A percentile compares a stretch with the other conserved stretches of the same genome.
Conservation (phyloP, 495 filamentous ascomycete genomes). For the Delitschia confertaspora region DNA sequence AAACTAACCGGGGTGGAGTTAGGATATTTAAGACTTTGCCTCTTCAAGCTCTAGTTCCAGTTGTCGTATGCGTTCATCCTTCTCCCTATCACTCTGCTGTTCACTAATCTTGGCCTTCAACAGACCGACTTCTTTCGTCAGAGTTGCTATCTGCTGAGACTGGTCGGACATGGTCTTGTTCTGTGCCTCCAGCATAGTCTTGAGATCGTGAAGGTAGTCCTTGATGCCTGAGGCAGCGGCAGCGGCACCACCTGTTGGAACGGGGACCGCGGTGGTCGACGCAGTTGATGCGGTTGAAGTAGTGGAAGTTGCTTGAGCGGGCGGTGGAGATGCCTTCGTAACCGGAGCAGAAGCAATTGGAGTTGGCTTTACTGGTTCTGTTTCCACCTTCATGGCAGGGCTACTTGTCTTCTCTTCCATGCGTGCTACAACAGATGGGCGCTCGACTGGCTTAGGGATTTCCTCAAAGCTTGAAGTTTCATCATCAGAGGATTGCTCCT, state of each 20-base stretch:
- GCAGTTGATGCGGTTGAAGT: slow-evolving; percentile 15
- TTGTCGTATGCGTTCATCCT: slow-evolving; percentile 61
- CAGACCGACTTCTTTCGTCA: slow-evolving; percentile 60
- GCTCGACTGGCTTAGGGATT: slow-evolving; percentile 56
- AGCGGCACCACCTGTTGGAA: slow-evolving; percentile 11
- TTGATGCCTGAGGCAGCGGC: slow-evolving; percentile 32
- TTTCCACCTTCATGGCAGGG: slow-evolving; percentile 19
- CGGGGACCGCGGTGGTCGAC: slow-evolving; percentile 24
- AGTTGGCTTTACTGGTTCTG: slow-evolving; percentile 31
- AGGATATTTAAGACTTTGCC: slow-evolving; percentile 35
- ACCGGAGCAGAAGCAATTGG: slow-evolving; percentile 29
- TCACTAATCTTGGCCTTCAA: slow-evolving; percentile 58
- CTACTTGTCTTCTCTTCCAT: slow-evolving; percentile 27
- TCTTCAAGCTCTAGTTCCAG: slow-evolving; percentile 60
- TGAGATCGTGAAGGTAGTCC: slow-evolving; percentile 51
- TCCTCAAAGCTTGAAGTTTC: slow-evolving; percentile 79
- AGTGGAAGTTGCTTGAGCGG: slow-evolving; percentile 2
- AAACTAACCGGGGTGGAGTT: no score
- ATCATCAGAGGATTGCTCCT: slow-evolving; percentile 49
- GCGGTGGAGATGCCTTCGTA: slow-evolving; percentile 3
- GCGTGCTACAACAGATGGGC: slow-evolving; percentile 29
- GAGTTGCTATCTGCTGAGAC: slow-evolving; percentile 51
- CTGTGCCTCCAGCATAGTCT: slow-evolving; percentile 53
- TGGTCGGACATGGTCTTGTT: slow-evolving; percentile 52
- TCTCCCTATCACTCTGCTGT: slow-evolving; percentile 38